Base-by-base conservation (phyloP, 1,284 basidiomycete genomes). In the Boletus mariae region DNA sequence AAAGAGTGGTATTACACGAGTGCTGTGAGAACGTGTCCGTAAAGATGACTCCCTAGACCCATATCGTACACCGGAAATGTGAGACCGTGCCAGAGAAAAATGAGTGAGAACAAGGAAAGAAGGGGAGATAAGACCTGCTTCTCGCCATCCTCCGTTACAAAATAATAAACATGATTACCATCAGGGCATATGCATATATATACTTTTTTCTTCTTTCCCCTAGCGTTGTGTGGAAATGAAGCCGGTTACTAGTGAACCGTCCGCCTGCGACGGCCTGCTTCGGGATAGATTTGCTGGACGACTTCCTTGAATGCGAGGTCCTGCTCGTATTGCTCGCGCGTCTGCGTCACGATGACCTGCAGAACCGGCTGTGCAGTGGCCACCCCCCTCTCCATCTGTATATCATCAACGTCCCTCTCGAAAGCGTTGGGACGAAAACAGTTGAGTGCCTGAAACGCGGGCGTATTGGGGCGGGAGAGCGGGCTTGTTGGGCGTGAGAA, bases 291-390 rank as follows among this genome's bases (percentile, higher is more conserved):
- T 37, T 70, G 52, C 50, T 66, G 63, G 5, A 68, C 61, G 42
- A 48, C 57, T 32, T 67, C 64, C 44, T 70, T 70, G 46, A 67
- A 69, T 26, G 68, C 66, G 34, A 58, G 58, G 47, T 70, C 66
- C 34, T 67, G 65, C 3, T 67, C 66, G 52, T 71, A 69, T 34
- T 69, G 67, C 20, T 68, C 62, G 37, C 64, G 66, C 29, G 68
- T 70, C 52, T 67, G 68, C 11, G 60, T 67, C 28, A 67, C 66
- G 53, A 67, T 69, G 6, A 69, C 68, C 54, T 70, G 62, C 31
- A 67, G 47, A 6, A 66, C 58, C 26, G 61, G 65, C 54, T 63
- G 64, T 1, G 55, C 28, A 12, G 35, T 15, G 3, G 34, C 54
- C 26, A 51, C 45, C 13, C 13, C 56, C 23, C 56, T 43, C 45